Conservation (phyloP, 2,329 filamentous ascomycete species). For the Lecanicillium sp. region DNA sequence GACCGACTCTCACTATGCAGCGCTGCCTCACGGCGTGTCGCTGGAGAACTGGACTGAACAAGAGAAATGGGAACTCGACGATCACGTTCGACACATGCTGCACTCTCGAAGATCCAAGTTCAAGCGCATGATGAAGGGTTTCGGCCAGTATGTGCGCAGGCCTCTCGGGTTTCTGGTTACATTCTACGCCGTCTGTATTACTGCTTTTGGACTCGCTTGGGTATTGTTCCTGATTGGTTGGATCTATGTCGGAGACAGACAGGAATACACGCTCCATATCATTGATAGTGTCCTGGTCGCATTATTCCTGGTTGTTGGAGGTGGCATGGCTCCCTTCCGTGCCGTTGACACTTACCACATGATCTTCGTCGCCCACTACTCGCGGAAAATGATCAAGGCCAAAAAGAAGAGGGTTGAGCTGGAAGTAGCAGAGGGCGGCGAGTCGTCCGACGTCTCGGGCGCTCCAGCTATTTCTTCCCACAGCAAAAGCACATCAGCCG, state of each 20-base stretch:
- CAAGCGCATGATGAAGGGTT: slow-evolving; percentile 73
- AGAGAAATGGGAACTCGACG: slow-evolving; percentile 72
- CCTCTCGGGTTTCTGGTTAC: slow-evolving; percentile 80
- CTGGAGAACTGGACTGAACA: slow-evolving; percentile 69
- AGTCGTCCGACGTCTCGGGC: slow-evolving; percentile 12
- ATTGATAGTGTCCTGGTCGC: slow-evolving; percentile 68
- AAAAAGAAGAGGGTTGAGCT: slow-evolving; percentile 43
- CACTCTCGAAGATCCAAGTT: slow-evolving; percentile 75
- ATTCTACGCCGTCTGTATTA: slow-evolving; percentile 75
- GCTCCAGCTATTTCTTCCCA: not conserved
- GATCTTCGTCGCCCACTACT: slow-evolving; percentile 71
- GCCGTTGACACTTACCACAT: slow-evolving; percentile 82
- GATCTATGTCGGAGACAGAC: slow-evolving; percentile 72
- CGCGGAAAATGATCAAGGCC: slow-evolving; percentile 31
- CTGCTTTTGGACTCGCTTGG: slow-evolving; percentile 79
- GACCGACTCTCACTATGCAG: slow-evolving; percentile 68
- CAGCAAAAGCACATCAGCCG: not conserved
- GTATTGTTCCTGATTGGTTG: slow-evolving; percentile 87
- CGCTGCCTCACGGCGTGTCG: slow-evolving; percentile 66
- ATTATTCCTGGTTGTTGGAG: slow-evolving; percentile 64
- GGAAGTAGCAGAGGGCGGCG: slow-evolving; percentile 18
- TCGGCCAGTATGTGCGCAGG: slow-evolving; percentile 69
- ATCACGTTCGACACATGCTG: slow-evolving; percentile 81
- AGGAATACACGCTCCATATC: slow-evolving; percentile 63
- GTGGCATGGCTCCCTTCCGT: slow-evolving; percentile 68